Evolutionary conservation across 345 rosid genomes (phyloP), one percentile per base, ranked within the genome.

Genomic region (Heritiera fomes): DNA sequence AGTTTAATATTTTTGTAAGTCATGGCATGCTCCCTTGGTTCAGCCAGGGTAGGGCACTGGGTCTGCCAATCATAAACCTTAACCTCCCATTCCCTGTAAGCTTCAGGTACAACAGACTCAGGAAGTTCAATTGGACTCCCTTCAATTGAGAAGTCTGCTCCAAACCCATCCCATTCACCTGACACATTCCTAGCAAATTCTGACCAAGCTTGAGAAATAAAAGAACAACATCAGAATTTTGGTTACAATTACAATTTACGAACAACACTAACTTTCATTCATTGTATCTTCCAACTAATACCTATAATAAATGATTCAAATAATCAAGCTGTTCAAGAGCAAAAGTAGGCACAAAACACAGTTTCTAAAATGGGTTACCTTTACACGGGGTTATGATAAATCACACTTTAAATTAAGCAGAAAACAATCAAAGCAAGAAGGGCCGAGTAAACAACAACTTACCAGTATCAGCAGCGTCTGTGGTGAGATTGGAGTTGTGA

Each of bases 141-240:
- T 79, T 87, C 77, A 1, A 69, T n/a, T 7, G 97, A 70, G 86
- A 94, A 96, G 66, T 96, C 97, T 13, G 99, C 98, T 62, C 95
- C 97, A 80, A 85, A 91, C 6, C 99, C 97, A 81, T 96, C 99
- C 99, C 99, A 96, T 81, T 96, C 98, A 20, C 99, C 98, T 8
- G 97, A 92, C 8, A 94, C 90, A 56, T 88, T 88, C 58, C 74
- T 80, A 65, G 93, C 87, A 73, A 96, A 96, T 85, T 92, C 96
- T 32, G 86, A 78, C 97, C 98, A 93, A 20, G 80, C 97, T 90
- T 56, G 55, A 40, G 56, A 59, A 52, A 23, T 20, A 40, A 34
- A 71, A 52, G 60, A 45, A 72, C 7, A 61, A 13, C 28, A 67
- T 58, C 30, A 66, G 32, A 9, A 50, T 7, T 53, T 65, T 47